Base-by-base conservation (phyloP, 345 rosid genomes). In the Rhizophora mangle region DNA sequence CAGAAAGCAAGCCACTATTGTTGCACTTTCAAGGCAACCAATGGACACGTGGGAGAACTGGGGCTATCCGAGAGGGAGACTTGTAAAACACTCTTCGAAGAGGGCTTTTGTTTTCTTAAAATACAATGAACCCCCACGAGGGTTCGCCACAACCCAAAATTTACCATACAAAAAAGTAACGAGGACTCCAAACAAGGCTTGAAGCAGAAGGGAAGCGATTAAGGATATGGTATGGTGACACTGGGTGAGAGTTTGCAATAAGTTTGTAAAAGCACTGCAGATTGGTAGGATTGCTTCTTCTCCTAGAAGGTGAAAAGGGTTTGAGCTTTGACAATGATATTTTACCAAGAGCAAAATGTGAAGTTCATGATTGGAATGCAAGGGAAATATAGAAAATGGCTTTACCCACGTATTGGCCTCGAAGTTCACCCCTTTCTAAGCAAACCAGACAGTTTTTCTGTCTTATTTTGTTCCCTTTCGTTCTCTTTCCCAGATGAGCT, bases 241-340 rank as follows among this genome's bases (percentile, higher is more conserved):
- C 22, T 20, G 31, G 24, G 34, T 32, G 63, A 31, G 31, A 60
- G n/a, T 36, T n/a, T 21, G 39, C 20, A 27, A 27, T 74, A 87
- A 85, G 92, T 82, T 87, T 84, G 77, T 74, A 62, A 79, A 65
- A 65, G 78, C 76, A 84, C 79, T 73, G 69, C 63, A 65, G 87
- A 84, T 83, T 82, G 89, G 92, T 87, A 74, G 80, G 74, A 30
- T 70, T 58, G 60, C 83, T 85, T 76, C 92, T 88, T 88, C 80
- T 81, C 62, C 81, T 69, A 79, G 82, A 85, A 77, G 81, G 36
- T 65, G 80, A 68, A 54, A 59, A 81, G 69, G 46, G 13, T 39
- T 39, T 39, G 76, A 76, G 74, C 64, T 74, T 20, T 73, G 91
- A 88, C 65, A 88, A 77, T 60, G 94, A 92, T 91, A 73, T 57